Evolutionary conservation across 1,139 yeast genomes (phyloP), one percentile per base, ranked within the genome.

Genomic region (Hanseniaspora gamundiae): DNA sequence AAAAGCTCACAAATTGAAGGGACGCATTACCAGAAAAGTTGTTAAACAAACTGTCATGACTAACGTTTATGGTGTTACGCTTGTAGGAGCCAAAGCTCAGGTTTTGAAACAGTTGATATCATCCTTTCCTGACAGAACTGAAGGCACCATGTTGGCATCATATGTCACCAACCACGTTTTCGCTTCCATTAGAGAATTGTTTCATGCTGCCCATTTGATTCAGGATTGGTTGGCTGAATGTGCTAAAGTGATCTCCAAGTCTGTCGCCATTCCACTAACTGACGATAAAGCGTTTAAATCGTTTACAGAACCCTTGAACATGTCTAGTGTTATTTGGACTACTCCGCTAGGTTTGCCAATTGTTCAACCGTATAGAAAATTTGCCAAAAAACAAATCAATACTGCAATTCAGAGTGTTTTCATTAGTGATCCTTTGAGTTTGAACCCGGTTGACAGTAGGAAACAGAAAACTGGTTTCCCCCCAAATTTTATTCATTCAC

Each of bases 1-100:
- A 39, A 59, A 52, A 8, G 68, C 69, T 2, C 46, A 44, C 17
- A 47, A 58, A 9, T 50, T 67, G 40, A 68, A 73, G 48, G 85
- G 80, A 44, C 73, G 77, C 51, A 74, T 91, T 49, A 74, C 80
- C 21, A 74, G 99, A 56, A 88, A 88, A 60, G 81, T 91, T 41
- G 95, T 91, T 41, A 91, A 91, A 61, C 97, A 91, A 62, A 86
- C 98, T 0, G 98, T 91, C 27, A 91, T 91, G 99, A 91, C 99
- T 1, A 88, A 87, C 56, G 99, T 91, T 38, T 91, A 93, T 59
- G 99, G 99, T 54, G 99, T 91, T 11, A 91, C 99, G 0, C 86
- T 76, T 60, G 75, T 86, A 49, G 99, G 99, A 17, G 98, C 97
- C 0, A 75, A 86, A 24, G 80, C 79, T 4, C 99, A 91, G 66